phyloP scores from a whole-genome alignment of 1,284 basidiomycete species.

The Papiliotrema nemorosa region DNA sequence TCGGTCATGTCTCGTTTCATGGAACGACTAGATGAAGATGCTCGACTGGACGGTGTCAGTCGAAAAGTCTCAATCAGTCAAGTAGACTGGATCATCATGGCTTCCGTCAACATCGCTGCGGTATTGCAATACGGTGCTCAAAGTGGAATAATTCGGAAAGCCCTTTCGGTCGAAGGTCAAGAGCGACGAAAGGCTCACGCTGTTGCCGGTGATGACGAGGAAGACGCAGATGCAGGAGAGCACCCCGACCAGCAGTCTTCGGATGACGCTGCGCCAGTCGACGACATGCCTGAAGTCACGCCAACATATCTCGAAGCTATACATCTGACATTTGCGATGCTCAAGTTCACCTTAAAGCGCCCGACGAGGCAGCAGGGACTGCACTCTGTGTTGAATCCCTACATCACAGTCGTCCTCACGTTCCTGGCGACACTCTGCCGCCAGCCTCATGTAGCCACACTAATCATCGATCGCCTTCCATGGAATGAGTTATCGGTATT shows the following conservation, averaged over 20 bases:
- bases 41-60: conserved; percentile 56
- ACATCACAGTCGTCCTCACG: conserved; percentile 79
- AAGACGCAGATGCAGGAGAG: conserved; percentile 33
- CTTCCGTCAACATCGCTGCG: conserved; percentile 71
- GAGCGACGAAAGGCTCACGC: conserved; percentile 40
- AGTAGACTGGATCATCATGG: conserved; percentile 96
- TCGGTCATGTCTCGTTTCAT: conserved; percentile 76
- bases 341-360: conserved; percentile 66
- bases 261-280: not conserved
- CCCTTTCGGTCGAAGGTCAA: conserved; percentile 42
- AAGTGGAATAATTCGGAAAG: conserved; percentile 64
- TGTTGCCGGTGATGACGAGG: conserved; percentile 58
- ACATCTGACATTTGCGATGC: conserved; percentile 73
- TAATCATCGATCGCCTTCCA: conserved; percentile 73
- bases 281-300: conserved; percentile 49
- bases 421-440: conserved; percentile 76
- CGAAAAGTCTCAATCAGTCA: conserved; percentile 57
- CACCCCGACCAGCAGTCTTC: conserved; percentile 13
- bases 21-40: conserved; percentile 70
- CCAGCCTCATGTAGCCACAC: conserved; percentile 58
- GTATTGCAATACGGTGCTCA: conserved; percentile 85
- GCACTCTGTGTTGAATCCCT: conserved; percentile 72
- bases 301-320: conserved; percentile 67
- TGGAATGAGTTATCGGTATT: conserved; percentile 74
- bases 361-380: conserved; percentile 59